phyloP scores from a whole-genome alignment of 148 eudicot species.

The Silene latifolia region DNA sequence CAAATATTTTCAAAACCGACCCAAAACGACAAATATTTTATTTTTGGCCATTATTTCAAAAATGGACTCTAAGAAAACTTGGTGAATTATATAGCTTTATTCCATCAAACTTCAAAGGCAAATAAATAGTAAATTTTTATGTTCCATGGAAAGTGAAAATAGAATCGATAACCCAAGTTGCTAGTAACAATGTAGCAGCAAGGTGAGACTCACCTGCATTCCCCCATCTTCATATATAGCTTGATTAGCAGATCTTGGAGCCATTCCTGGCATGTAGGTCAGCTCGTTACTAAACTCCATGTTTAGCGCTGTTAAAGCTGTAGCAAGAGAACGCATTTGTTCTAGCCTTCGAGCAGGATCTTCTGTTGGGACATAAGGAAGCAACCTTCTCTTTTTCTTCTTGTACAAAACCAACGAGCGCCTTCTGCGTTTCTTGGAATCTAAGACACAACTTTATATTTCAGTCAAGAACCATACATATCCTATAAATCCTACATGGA shows the following conservation, averaged over 20 bases:
- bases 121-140: background rate
- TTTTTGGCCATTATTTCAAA: no score
- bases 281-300: conserved; percentile 73
- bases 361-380: conserved; percentile 62
- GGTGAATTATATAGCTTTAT: background rate
- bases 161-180: background rate
- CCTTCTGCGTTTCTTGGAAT: conserved; percentile 64
- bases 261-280: conserved; percentile 66
- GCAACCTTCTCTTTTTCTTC: conserved; percentile 61
- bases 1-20: no score
- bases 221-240: conserved; percentile 76
- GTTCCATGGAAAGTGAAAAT: background rate
- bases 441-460: conserved; percentile 32
- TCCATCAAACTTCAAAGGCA: background rate
- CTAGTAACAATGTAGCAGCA: background rate
- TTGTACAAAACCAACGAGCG: conserved; percentile 68
- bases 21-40: no score
- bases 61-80: background rate
- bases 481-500: background rate
- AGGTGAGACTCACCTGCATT: conserved; percentile 62
- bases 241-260: conserved; percentile 80
- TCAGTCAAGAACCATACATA: conserved; percentile 17
- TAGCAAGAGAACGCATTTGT: conserved; percentile 85
- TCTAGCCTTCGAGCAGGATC: conserved; percentile 52
- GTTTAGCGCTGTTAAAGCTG: conserved; percentile 51